Percentiles rank a stretch among this genome's conserved stretches.
phyloP scores from a whole-genome alignment of 2,329 filamentous ascomycete genomes.

The Phialophora verrucosa region DNA sequence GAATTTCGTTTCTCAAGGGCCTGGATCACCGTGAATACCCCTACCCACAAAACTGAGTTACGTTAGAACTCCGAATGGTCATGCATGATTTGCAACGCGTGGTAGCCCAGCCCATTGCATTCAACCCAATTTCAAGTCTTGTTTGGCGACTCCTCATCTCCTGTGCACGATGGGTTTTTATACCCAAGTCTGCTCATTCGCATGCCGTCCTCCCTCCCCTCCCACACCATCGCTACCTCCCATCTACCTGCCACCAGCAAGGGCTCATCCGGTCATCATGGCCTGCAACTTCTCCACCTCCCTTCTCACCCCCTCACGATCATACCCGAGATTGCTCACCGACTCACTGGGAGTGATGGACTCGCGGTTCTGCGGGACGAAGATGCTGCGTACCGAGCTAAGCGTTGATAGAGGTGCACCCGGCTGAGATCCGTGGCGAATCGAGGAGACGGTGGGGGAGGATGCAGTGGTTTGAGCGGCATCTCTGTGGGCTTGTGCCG shows the following conservation, averaged over 20 bases:
- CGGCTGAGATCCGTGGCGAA: not conserved
- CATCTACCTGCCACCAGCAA: not conserved
- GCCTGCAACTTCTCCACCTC: constrained; percentile 12
- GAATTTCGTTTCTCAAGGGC: too few relatives aligned
- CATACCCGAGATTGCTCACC: constrained; percentile 4
- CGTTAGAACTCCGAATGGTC: too few relatives aligned
- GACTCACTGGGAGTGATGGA: constrained; percentile 12
- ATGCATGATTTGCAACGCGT: too few relatives aligned
- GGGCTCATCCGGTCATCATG: not conserved
- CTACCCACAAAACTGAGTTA: too few relatives aligned
- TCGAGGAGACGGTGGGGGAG: constrained; percentile 6
- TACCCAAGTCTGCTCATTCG: not conserved
- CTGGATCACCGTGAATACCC: too few relatives aligned
- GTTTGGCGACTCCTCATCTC: too few relatives aligned
- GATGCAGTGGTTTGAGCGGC: not conserved
- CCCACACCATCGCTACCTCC: not conserved
- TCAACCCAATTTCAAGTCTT: too few relatives aligned
- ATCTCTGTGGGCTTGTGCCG: not conserved
- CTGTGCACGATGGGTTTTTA: not conserved
- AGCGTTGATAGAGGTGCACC: constrained; percentile 3
- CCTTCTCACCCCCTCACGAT: constrained; percentile 1
- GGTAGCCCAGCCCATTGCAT: too few relatives aligned
- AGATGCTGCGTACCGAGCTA: constrained; percentile 2
- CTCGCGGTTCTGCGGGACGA: not conserved
- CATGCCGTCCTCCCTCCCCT: not conserved